Evolutionary conservation across 1,284 basidiomycete genomes (phyloP).

Genomic region (Heliocybe sulcata): DNA sequence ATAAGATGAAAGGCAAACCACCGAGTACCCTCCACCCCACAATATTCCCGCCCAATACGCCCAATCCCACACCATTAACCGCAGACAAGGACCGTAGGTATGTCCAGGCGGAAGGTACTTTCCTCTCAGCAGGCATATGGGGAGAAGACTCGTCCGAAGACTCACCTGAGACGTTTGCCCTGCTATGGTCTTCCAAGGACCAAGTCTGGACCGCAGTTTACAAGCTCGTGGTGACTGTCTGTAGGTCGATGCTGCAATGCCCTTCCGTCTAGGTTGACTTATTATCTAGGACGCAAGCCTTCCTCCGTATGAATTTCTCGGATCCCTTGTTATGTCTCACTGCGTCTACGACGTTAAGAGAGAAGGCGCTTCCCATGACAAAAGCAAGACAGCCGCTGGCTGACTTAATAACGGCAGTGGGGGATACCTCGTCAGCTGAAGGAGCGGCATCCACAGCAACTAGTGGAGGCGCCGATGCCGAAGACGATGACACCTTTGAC

Average conservation of each 20-base stretch:
- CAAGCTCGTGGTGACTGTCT: conserved; percentile 63
- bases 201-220: conserved; percentile 72
- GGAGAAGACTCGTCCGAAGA: conserved; percentile 42
- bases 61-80: conserved; percentile 67
- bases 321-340: conserved; percentile 81
- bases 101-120: conserved; percentile 67
- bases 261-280: conserved; percentile 2
- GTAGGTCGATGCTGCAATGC: conserved; percentile 38
- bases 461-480: conserved; percentile 14
- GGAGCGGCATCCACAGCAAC: conserved; percentile 13
- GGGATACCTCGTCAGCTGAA: conserved; percentile 17
- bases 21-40: conserved; percentile 38
- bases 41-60: conserved; percentile 69
- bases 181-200: conserved; percentile 54
- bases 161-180: conserved; percentile 47
- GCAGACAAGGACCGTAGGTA: conserved; percentile 66
- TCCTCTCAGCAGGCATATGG: conserved; percentile 67
- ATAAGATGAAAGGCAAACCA: conserved; percentile 21
- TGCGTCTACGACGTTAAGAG: conserved; percentile 70
- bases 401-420: conserved; percentile 31
- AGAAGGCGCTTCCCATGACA: conserved; percentile 44
- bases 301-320: conserved; percentile 58
- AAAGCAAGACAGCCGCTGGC: conserved; percentile 43
- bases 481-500: conserved; percentile 21
- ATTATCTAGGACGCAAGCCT: conserved; percentile 37